Conservation (phyloP, 805 yeast species). For the Metschnikowia orientalis region DNA sequence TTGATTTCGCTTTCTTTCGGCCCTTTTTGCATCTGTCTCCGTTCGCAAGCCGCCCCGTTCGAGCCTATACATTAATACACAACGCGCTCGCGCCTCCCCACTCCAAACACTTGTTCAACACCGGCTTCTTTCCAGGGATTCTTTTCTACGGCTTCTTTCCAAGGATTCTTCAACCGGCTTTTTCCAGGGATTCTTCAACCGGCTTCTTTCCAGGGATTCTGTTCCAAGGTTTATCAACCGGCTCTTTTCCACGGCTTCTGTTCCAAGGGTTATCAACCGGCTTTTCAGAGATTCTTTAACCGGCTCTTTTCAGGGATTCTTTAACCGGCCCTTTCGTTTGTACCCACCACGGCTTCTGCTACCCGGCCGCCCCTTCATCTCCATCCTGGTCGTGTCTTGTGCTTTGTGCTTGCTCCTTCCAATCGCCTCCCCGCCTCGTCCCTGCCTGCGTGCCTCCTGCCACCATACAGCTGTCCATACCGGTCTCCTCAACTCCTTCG, state of each 20-base stretch:
- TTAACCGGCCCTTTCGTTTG: no score
- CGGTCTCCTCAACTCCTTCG: conserved; percentile 18
- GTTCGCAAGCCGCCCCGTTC: neutral
- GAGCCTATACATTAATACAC: conserved; percentile 5
- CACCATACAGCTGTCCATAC: conserved; percentile 10
- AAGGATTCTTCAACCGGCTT: neutral
- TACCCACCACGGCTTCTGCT: no score
- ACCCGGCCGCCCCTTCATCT: no score
- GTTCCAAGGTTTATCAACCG: no score
- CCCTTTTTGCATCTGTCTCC: conserved; percentile 1
- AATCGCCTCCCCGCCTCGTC: neutral
- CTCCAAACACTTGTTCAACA: neutral
- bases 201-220: no score
- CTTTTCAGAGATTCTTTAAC: no score
- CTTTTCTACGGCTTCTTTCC: neutral
- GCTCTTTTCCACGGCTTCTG: no score
- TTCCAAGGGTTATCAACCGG: no score
- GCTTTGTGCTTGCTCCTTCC: no score
- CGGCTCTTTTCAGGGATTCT: no score
- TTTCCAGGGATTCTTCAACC: no score
- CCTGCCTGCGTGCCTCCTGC: neutral
- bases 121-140: neutral
- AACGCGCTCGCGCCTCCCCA: conserved; percentile 3
- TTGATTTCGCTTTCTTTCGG: conserved; percentile 15
- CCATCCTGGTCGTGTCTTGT: no score